Evolutionary conservation across 2,329 filamentous ascomycete species (phyloP), one percentile per base, ranked within the genome.

Genomic region (Aspergillus bombycis): DNA sequence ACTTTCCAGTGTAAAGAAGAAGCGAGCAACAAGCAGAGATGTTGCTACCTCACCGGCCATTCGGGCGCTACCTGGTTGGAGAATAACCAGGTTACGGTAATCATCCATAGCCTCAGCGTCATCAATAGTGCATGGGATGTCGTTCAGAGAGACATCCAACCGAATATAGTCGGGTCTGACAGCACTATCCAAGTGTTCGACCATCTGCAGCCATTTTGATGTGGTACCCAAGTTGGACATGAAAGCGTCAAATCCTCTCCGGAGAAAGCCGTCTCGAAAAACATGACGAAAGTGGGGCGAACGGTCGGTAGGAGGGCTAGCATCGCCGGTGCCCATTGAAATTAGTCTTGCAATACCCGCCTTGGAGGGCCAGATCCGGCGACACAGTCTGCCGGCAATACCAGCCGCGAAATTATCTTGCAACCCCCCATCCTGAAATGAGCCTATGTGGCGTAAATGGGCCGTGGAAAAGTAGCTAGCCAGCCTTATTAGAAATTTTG

Each of bases 171-270:
- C 64, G 16, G 26, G 16, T 34, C 45, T 63, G 6, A 57, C 41
- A 11, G 34, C 28, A 16, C 65, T 52, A 12, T 54, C 57, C 7
- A 68, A 57, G 36, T 62, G 50, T 16, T 57, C 60, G 38, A 45
- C 38, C 46, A 54, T 66, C 41, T 64, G 62, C 48, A 50, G 56
- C 68, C 56, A 72, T 45, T 70, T 67, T 2, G 36, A 45, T 11
- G 67, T 65, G 19, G 53, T 65, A n/a, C 69, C 67, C 38, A 72
- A 64, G 2, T 64, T 67, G 4, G 66, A 70, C 60, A 72, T 72
- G 61, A 57, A 70, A 14, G 62, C 59, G 28, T 70, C 60, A 59
- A 68, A 72, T 4, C 65, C 65, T 16, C 64, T 46, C 3, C 60
- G 62, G 19, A 72, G 8, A 32, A 72, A 72, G 57, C 70, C 54